Conservation (phyloP, 73 alveolate genomes). For the Paramecium caudatum region DNA sequence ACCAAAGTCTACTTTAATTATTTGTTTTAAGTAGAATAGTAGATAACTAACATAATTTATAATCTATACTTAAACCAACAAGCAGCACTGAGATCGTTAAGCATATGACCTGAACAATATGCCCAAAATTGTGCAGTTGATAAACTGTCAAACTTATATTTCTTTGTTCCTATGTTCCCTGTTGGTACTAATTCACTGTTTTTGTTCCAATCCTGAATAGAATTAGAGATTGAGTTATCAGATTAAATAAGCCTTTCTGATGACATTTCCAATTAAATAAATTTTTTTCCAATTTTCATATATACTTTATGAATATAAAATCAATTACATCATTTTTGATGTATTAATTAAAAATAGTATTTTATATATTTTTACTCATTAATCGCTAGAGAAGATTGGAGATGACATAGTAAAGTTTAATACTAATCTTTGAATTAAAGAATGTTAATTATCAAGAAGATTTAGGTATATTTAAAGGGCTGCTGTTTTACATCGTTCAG, state of each 20-base stretch:
- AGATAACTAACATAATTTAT: slow-evolving; percentile 26
- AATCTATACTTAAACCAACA: slow-evolving; percentile 77
- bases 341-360: not conserved
- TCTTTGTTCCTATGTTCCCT: not conserved
- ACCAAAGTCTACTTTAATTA: slow-evolving; percentile 67
- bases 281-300: not conserved
- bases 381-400: not conserved
- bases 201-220: slow-evolving; percentile 25
- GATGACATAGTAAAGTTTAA: not conserved
- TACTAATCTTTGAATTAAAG: not conserved
- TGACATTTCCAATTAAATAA: not conserved
- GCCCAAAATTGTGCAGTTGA: slow-evolving; percentile 77
- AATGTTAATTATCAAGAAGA: not conserved
- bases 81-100: slow-evolving; percentile 81
- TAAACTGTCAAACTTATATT: slow-evolving; percentile 72
- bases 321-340: too few relatives aligned
- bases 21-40: slow-evolving; percentile 64
- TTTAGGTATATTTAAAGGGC: not conserved
- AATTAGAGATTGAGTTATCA: not conserved
- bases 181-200: too few relatives aligned
- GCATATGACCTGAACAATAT: slow-evolving; percentile 78
- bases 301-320: too few relatives aligned
- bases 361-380: not conserved
- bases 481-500: not conserved
- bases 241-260: slow-evolving; percentile 34